phyloP scores from a whole-genome alignment of 2,329 filamentous ascomycete genomes.

The Cytospora piceae region DNA sequence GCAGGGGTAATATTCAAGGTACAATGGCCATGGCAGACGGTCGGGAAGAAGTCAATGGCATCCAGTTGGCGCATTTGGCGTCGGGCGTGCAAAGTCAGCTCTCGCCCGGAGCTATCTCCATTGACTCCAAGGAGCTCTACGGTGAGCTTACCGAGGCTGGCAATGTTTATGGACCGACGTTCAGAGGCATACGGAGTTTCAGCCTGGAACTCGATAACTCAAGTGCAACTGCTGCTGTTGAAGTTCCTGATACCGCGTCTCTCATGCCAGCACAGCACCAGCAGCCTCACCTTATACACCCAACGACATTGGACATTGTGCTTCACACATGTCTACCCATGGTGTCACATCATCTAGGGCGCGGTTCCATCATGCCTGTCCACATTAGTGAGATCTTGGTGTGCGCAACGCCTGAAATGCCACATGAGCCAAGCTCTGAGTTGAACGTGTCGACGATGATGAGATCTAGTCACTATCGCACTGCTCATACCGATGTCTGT shows the following conservation, averaged over 20 bases:
- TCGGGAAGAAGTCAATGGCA: not conserved
- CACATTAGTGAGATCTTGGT: slow-evolving; percentile 1
- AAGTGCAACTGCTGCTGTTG: not conserved
- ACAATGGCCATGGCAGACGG: not conserved
- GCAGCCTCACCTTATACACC: slow-evolving; percentile 13
- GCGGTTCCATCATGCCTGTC: slow-evolving; percentile 5
- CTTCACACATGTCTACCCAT: slow-evolving; percentile 7
- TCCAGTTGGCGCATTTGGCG: not conserved
- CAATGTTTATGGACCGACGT: slow-evolving; percentile 10
- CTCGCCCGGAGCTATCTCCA: not conserved
- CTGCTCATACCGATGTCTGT: slow-evolving; percentile 1
- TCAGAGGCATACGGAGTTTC: not conserved
- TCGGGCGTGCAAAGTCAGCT: not conserved
- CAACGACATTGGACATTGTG: slow-evolving; percentile 9
- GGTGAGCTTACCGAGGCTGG: not conserved
- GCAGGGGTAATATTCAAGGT: slow-evolving; percentile 3
- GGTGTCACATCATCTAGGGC: not conserved
- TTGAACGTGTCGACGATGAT: slow-evolving; percentile 1
- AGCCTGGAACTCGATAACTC: not conserved
- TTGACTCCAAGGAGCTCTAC: not conserved
- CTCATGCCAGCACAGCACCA: slow-evolving; percentile 3
- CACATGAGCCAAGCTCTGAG: not conserved
- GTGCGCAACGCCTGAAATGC: not conserved
- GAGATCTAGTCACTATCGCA: slow-evolving; percentile 7
- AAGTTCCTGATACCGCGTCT: not conserved